Base-by-base conservation (phyloP, 2,329 filamentous ascomycete genomes). In the Aspergillus eucalypticola region DNA sequence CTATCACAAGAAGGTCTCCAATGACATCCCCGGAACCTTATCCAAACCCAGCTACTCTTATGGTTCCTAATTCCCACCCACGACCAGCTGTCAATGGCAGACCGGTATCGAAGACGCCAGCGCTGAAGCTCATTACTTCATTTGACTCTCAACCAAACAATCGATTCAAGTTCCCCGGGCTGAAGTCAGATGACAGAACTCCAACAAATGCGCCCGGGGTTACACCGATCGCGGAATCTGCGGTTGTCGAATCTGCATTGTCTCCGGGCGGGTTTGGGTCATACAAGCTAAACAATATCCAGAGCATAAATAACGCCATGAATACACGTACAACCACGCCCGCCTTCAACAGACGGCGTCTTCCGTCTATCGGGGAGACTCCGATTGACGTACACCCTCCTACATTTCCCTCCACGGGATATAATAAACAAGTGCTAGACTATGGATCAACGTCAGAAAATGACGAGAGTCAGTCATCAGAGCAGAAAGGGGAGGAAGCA, bases 81-180 rank as follows among this genome's bases (percentile, higher is more conserved):
- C 67, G 62, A 21, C 86, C 56, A 82, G 85, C 72, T 79, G 84
- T 64, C 84, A 84, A 77, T 8, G 81, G 77, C 53, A 75, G 84
- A 32, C 77, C 84, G 49, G 86, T 91, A 54, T 87, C 88, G 11
- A 96, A 96, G 78, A 88, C 89, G 27, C 91, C 92, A 8, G 87
- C 94, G 0, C 81, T 98, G 61, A 96, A 96, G 74, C 84, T 98
- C 2, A 96, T 98, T 69, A 98, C 95, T 0, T 89, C 90, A 0
- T 98, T 99, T 69, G 90, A 87, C 21, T 59, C 69, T 6, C 73
- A 78, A 35, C 64, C 71, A 0, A 75, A 70, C 41, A 68, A 74
- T 4, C 88, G 88, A 63, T 86, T 88, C 56, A 87, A 86, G 75
- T 87, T 91, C 76, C 86, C 82, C 17, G 81, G 83, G 3, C 67